These are phyloP conservation scores for Malus sylvestris DNA, from an alignment of 306 rosid genomes.

Conservation along the genomic window DNA sequence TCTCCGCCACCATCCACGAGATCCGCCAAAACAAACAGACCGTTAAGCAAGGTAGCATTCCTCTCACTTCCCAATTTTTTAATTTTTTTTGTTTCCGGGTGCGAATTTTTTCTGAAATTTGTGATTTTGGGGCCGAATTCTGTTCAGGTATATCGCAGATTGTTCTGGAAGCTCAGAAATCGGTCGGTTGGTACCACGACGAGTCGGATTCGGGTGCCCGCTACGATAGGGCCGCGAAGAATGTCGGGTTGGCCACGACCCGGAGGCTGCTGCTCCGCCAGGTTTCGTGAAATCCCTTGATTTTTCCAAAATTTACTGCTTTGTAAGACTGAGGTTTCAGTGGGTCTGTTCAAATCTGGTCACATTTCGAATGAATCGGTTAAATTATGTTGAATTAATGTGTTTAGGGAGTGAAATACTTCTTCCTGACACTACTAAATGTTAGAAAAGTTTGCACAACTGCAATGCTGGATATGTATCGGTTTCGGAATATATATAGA, in stretches of 20 bases:
- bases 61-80: background rate
- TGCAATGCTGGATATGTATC: background rate
- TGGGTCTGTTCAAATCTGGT: background rate
- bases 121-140: background rate
- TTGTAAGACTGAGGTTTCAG: background rate
- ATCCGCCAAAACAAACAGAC: conserved; percentile 76
- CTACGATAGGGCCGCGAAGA: conserved; percentile 14
- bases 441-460: background rate
- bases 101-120: background rate
- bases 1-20: conserved; percentile 76
- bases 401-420: background rate
- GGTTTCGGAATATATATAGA: background rate
- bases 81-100: background rate
- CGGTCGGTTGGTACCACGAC: conserved; percentile 71
- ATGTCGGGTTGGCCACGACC: conserved; percentile 21
- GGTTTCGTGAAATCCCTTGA: conserved; percentile 14
- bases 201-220: conserved; percentile 41
- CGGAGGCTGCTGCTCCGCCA: conserved; percentile 27
- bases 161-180: conserved; percentile 75
- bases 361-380: background rate
- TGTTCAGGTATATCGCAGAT: conserved; percentile 69
- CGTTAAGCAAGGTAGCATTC: conserved; percentile 52
- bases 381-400: background rate
- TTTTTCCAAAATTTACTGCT: background rate
- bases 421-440: background rate